Conservation (phyloP, 306 rosid genomes). For the Prosopis cineraria region DNA sequence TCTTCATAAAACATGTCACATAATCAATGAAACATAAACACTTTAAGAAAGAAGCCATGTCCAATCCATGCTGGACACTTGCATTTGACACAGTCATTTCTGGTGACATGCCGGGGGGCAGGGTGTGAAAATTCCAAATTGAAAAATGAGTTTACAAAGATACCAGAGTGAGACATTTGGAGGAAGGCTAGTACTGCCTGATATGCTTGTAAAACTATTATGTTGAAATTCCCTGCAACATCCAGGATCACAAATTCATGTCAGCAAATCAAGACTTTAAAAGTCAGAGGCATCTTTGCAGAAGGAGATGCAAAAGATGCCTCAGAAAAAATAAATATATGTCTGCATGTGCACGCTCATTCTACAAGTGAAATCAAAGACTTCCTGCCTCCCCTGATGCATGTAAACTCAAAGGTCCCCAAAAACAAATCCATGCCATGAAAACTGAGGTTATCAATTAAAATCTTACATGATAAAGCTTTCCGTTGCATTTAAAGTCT, state of each 20-base stretch:
- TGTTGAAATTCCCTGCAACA: constrained; percentile 74
- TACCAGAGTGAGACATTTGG: constrained; percentile 74
- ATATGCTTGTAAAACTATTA: constrained; percentile 56
- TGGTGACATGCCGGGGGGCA: neutral
- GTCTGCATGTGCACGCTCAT: neutral
- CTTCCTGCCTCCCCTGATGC: neutral
- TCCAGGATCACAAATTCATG: constrained; percentile 29
- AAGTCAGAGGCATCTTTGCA: neutral
- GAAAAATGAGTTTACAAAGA: constrained; percentile 41
- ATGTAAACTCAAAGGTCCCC: neutral
- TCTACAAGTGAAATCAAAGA: neutral
- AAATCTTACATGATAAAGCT: constrained; percentile 62
- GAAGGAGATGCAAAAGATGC: constrained; percentile 12
- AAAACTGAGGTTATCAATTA: constrained; percentile 11
- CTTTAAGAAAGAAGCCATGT: neutral
- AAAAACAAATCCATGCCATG: constrained; percentile 3
- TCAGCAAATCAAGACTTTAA: constrained; percentile 27
- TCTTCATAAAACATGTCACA: neutral
- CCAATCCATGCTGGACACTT: neutral
- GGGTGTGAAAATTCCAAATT: neutral
- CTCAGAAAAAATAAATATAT: neutral
- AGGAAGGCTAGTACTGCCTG: constrained; percentile 58
- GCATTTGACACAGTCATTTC: neutral
- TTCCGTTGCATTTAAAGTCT: constrained; percentile 41
- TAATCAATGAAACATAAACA: neutral